Conservation (phyloP, 2,329 filamentous ascomycete genomes). For the Clarireedia paspali region DNA sequence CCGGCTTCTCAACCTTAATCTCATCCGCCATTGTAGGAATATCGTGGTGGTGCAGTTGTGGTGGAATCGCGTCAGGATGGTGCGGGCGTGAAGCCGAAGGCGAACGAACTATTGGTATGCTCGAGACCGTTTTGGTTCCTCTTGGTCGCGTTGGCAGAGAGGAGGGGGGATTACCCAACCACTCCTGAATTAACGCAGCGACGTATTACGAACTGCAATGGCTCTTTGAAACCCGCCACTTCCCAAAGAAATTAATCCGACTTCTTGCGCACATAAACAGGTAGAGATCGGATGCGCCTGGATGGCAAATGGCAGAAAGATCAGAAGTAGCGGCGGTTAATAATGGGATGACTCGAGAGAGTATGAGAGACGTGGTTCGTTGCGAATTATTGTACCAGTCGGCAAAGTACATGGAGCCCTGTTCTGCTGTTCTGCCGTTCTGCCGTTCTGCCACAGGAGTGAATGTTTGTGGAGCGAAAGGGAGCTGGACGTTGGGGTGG, state of each 20-base stretch:
- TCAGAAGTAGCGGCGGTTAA: slow-evolving; percentile 10
- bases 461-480: slow-evolving; percentile 13
- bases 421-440: neutral
- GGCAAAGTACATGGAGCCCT: slow-evolving; percentile 20
- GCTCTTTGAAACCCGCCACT: neutral
- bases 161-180: neutral
- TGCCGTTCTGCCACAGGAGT: slow-evolving; percentile 10
- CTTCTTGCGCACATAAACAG: slow-evolving; percentile 6
- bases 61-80: slow-evolving; percentile 1
- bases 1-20: slow-evolving; percentile 20
- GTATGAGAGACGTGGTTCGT: neutral
- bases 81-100: slow-evolving; percentile 5
- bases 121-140: slow-evolving; percentile 1
- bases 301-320: slow-evolving; percentile 5
- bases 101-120: slow-evolving; percentile 2
- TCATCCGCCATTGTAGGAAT: slow-evolving; percentile 26
- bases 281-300: slow-evolving; percentile 15
- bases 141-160: neutral
- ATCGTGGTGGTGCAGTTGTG: slow-evolving; percentile 2
- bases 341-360: slow-evolving; percentile 5
- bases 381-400: neutral
- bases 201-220: neutral
- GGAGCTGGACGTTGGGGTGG: slow-evolving; percentile 8
- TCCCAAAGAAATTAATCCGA: slow-evolving; percentile 5
- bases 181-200: neutral